Base-by-base conservation (phyloP, 345 rosid genomes). In the Jatropha curcas region DNA sequence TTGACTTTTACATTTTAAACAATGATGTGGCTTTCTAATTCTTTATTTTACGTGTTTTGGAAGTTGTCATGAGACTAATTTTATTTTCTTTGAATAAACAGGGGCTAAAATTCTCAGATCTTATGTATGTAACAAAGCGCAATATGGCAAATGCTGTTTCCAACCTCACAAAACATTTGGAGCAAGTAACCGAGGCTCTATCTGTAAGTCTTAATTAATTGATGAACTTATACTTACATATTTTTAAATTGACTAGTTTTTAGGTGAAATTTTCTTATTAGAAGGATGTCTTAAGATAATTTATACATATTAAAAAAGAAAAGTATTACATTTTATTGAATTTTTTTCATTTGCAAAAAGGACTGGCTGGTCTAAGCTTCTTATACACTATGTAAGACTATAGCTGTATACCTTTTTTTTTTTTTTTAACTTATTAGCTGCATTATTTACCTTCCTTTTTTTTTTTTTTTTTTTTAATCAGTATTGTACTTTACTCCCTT, bases 41-140 rank as follows among this genome's bases (percentile, higher is more conserved):
- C 2, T 13, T 59, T 11, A 20, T 22, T 72, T 30, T 69, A 28
- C 8, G 16, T 61, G 58, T 60, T 30, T n/a, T 30, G 41, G 7
- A n/a, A 71, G 57, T 45, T 28, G 74, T 74, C 56, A 59, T 16
- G 11, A 41, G 59, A 73, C 72, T 72, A 33, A 78, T 57, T 19
- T 33, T 65, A 41, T 71, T 70, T 57, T 64, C 45, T 61, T 33
- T 2, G 68, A 60, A 43, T 65, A 52, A 50, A 71, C 59, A 96
- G 99, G 98, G 99, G n/a, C 71, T 87, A 74, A 87, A 94, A 63
- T 84, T 93, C 80, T 83, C 89, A 39, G 97, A 96, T 83, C 90
- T 96, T 37, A 87, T 90, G 93, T 96, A 92, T 70, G 86, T 93
- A n/a, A 96, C 98, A 1, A 96, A 89, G 86, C 81, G 77, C 20